Conservation (phyloP, 768 basidiomycete genomes). For the Lactarius pseudohatsudake region DNA sequence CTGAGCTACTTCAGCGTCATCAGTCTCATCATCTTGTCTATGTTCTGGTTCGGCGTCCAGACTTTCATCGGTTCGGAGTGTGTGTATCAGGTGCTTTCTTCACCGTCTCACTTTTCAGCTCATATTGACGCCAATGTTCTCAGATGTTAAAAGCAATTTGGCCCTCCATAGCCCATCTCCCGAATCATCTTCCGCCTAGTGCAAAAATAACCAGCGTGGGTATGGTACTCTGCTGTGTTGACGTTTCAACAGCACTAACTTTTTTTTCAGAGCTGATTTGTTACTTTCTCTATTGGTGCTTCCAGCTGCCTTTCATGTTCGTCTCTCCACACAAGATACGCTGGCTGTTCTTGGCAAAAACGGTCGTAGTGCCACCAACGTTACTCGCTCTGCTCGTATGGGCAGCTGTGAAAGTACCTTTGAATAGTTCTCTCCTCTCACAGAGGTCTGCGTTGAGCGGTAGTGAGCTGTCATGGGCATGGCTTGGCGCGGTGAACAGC, state of each 20-base stretch:
- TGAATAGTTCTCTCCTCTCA: slow-evolving; percentile 55
- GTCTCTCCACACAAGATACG: slow-evolving; percentile 76
- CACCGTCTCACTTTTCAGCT: background rate
- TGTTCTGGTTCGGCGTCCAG: slow-evolving; percentile 86
- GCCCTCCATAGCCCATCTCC: slow-evolving; percentile 65
- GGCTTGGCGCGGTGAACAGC: slow-evolving; percentile 74
- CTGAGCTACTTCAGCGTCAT: slow-evolving; percentile 84
- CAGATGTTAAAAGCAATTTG: slow-evolving; percentile 79
- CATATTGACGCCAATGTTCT: background rate
- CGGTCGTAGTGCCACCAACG: slow-evolving; percentile 44
- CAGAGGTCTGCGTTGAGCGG: slow-evolving; percentile 53
- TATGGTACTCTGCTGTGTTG: slow-evolving; percentile 29
- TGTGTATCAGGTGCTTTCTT: slow-evolving; percentile 52
- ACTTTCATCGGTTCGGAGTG: slow-evolving; percentile 61
- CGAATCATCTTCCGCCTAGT: slow-evolving; percentile 57
- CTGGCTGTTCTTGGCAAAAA: slow-evolving; percentile 69
- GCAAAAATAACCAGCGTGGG: slow-evolving; percentile 65
- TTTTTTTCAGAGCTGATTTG: slow-evolving; percentile 55
- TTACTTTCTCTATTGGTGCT: slow-evolving; percentile 74
- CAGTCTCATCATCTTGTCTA: slow-evolving; percentile 70
- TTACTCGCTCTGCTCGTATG: slow-evolving; percentile 36
- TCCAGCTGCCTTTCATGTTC: slow-evolving; percentile 73
- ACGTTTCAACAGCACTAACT: slow-evolving; percentile 10
- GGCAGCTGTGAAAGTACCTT: slow-evolving; percentile 62
- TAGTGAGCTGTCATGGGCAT: slow-evolving; percentile 64